Base-by-base conservation (phyloP, 208 protist species). In the Crithidia thermophila region DNA sequence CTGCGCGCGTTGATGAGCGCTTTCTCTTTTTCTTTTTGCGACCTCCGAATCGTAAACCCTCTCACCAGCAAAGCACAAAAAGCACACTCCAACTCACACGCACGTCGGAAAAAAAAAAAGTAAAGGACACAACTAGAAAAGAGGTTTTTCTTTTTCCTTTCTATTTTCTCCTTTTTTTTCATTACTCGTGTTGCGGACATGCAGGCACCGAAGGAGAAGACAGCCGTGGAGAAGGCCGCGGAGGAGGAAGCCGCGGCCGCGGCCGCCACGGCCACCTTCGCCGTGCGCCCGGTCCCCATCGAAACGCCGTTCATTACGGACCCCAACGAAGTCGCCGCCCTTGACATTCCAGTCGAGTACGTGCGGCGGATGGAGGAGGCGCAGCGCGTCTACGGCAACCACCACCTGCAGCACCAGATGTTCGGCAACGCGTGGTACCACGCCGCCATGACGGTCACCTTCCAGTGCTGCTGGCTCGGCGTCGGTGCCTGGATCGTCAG, bases 351-450 rank as follows among this genome's bases (percentile, higher is more conserved):
- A 10, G 61, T 65, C 8, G 69, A 77, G 50, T 82, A 85, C 75
- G 79, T 87, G 43, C 79, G 81, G 7, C 84, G 82, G 45, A 83
- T 94, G 55, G 88, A 91, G 45, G 87, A 87, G 36, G 87, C 84
- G 4, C 83, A 84, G 40, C 83, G 87, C 18, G 40, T 77, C 25
- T 93, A 77, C 50, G 65, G 84, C 43, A 39, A 80, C 11, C 81
- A 90, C 58, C 64, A 85, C 64, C 65, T 76, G 39, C 63, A 83
- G 77, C 68, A 85, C 51, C 46, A 51, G 30, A 72, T 64, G 49
- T 75, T 72, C 62, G 43, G 34, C 37, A 58, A 81, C 6, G 76
- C 75, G 28, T 67, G 65, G 73, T 64, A 49, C 30, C 68, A 79
- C 33, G 75, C 76, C 20, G 33, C 73, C 50, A 70, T 77, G 55